phyloP scores from a whole-genome alignment of 2,329 filamentous ascomycete genomes.

The Pezicula radicicola region DNA sequence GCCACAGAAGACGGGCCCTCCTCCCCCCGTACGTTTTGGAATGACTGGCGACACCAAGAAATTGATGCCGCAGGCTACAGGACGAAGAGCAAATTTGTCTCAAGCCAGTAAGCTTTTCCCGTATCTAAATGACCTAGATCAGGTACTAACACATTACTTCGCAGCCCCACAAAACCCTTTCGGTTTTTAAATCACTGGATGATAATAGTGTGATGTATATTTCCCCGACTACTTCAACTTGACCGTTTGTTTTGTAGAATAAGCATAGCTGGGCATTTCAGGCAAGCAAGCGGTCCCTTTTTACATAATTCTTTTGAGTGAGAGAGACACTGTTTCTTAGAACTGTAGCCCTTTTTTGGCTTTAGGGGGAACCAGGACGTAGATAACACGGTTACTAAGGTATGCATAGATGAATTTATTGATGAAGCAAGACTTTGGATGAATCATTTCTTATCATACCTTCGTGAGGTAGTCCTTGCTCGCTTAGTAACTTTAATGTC shows the following conservation, averaged over 20 bases:
- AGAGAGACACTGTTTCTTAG: too few species aligned
- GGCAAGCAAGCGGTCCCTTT: not conserved
- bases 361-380: too few species aligned
- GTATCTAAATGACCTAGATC: not conserved
- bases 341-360: too few species aligned
- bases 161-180: slow-evolving; percentile 68
- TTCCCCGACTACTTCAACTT: slow-evolving; percentile 10
- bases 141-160: slow-evolving; percentile 11
- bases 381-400: too few species aligned
- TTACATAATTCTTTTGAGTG: not conserved
- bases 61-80: slow-evolving; percentile 81
- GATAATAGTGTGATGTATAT: slow-evolving; percentile 14
- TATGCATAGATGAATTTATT: too few species aligned
- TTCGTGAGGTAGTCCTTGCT: too few species aligned
- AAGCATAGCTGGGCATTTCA: slow-evolving; percentile 21
- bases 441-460: too few species aligned
- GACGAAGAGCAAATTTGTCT: slow-evolving; percentile 82
- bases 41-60: slow-evolving; percentile 71
- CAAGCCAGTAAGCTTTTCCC: slow-evolving; percentile 82
- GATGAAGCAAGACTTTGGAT: too few species aligned
- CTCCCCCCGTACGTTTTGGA: slow-evolving; percentile 87
- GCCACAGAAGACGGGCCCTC: slow-evolving; percentile 79
- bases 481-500: too few species aligned
- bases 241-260: slow-evolving; percentile 23
- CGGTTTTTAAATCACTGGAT: slow-evolving; percentile 49